These are phyloP conservation scores for Cetraspora pellucida DNA, from an alignment of 192 early-diverging fungal species.

Conservation along the genomic window DNA sequence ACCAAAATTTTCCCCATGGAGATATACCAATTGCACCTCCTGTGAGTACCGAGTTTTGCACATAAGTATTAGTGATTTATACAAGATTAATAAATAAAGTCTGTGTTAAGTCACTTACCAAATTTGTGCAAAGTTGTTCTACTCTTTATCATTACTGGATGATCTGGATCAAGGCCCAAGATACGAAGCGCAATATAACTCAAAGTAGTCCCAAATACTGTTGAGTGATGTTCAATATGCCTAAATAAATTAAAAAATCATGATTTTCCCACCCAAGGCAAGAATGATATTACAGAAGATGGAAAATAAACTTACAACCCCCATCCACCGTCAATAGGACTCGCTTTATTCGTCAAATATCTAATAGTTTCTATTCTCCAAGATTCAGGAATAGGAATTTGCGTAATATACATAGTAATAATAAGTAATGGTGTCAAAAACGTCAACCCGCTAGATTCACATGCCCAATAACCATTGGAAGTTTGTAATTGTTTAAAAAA, in stretches of 20 bases:
- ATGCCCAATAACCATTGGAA: conserved; percentile 92
- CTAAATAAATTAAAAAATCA: conserved; percentile 38
- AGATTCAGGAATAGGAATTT: conserved; percentile 62
- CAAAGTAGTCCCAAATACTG: conserved; percentile 93
- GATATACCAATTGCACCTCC: conserved; percentile 87
- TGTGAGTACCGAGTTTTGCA: conserved; percentile 30
- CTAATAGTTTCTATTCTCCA: conserved; percentile 78
- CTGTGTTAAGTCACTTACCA: conserved; percentile 59
- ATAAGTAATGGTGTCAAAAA: conserved; percentile 92
- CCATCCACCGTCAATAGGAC: conserved; percentile 92
- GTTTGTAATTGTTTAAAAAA: conserved; percentile 90
- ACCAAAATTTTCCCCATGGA: conserved; percentile 99
- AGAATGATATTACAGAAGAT: neutral
- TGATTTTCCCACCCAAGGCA: neutral
- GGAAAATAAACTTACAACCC: conserved; percentile 68
- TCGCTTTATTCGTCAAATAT: conserved; percentile 83
- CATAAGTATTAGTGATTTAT: no score
- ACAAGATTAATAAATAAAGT: no score
- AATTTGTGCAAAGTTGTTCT: conserved; percentile 80
- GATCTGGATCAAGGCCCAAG: conserved; percentile 85
- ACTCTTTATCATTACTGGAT: conserved; percentile 83
- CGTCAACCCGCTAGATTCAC: conserved; percentile 96
- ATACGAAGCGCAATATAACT: conserved; percentile 92
- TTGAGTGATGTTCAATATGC: conserved; percentile 90
- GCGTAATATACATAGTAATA: conserved; percentile 87